These are phyloP conservation scores for Ganoderma multipileum DNA, from an alignment of 1,284 basidiomycete genomes.

Conservation along the genomic window DNA sequence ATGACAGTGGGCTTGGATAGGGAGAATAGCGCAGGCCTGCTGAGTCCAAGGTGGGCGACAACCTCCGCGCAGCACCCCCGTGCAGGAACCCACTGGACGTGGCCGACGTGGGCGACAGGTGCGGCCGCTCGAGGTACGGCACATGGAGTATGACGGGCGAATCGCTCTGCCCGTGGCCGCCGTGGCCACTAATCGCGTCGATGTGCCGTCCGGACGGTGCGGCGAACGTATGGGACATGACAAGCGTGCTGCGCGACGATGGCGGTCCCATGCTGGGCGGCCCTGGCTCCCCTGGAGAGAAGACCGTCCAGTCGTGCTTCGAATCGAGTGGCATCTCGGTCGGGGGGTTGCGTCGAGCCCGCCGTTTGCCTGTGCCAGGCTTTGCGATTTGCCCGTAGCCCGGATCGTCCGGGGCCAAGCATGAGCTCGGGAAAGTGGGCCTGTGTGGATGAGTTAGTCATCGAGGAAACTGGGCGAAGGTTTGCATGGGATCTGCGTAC, in stretches of 20 bases:
- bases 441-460: conserved; percentile 34
- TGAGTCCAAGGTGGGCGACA: conserved; percentile 29
- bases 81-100: conserved; percentile 20
- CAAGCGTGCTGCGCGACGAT: conserved; percentile 18
- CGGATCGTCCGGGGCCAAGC: conserved; percentile 80
- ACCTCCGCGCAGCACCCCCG: conserved; percentile 16
- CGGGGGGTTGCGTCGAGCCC: conserved; percentile 57
- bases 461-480: conserved; percentile 1
- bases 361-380: conserved; percentile 64
- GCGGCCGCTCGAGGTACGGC: conserved; percentile 36
- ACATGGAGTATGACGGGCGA: conserved; percentile 39
- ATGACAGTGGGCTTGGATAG: conserved; percentile 45
- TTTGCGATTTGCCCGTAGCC: conserved; percentile 83
- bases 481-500: conserved; percentile 46
- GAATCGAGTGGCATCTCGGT: conserved; percentile 31
- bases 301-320: conserved; percentile 37
- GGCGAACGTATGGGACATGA: conserved; percentile 32
- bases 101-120: conserved; percentile 22
- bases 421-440: conserved; percentile 76
- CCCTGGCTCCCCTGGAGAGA: conserved; percentile 26
- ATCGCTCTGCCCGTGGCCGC: conserved; percentile 27
- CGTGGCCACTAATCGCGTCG: conserved; percentile 15
- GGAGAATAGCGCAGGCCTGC: conserved; percentile 47
- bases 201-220: conserved; percentile 28
- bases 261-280: conserved; percentile 20